Evolutionary conservation across 805 yeast genomes (phyloP).

Genomic region (Yarrowia divulgata): DNA sequence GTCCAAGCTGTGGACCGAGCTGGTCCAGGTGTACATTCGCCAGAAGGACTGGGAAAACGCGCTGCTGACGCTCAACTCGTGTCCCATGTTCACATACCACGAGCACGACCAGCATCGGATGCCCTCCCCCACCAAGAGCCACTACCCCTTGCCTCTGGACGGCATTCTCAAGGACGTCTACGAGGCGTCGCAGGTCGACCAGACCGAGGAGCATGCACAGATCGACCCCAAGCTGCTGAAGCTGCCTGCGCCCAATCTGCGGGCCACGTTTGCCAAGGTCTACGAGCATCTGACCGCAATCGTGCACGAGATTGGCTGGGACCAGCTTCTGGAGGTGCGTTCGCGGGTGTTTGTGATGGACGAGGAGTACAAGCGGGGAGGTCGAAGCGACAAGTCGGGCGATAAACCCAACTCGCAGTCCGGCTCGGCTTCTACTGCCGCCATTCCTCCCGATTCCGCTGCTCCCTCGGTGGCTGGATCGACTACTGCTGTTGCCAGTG

Average conservation of each 20-base stretch:
- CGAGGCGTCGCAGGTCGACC: slow-evolving; percentile 47
- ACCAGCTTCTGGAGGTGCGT: slow-evolving; percentile 67
- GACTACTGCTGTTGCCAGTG: not conserved
- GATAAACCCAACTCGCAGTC: not conserved
- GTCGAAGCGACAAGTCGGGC: slow-evolving; percentile 40
- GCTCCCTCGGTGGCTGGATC: slow-evolving; percentile 12
- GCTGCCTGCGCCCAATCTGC: slow-evolving; percentile 59
- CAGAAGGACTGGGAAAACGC: slow-evolving; percentile 65
- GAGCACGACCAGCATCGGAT: slow-evolving; percentile 57
- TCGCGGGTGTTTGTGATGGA: slow-evolving; percentile 83
- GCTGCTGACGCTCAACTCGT: slow-evolving; percentile 70
- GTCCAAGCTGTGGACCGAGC: slow-evolving; percentile 72
- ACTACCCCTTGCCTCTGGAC: slow-evolving; percentile 61
- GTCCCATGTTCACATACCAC: slow-evolving; percentile 68
- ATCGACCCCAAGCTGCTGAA: slow-evolving; percentile 59
- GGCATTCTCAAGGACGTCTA: slow-evolving; percentile 62
- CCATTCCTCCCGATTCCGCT: slow-evolving; percentile 22
- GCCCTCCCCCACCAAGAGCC: slow-evolving; percentile 55
- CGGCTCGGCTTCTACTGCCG: slow-evolving; percentile 20
- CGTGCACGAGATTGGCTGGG: slow-evolving; percentile 82
- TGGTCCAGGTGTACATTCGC: slow-evolving; percentile 67
- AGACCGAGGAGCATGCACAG: slow-evolving; percentile 47
- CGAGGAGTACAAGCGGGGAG: slow-evolving; percentile 61
- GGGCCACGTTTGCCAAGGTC: slow-evolving; percentile 63
- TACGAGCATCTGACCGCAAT: slow-evolving; percentile 76